Percentiles rank a stretch among this genome's conserved stretches.
Conservation (phyloP, 2,329 filamentous ascomycete species). For the Drechmeria coniospora region DNA sequence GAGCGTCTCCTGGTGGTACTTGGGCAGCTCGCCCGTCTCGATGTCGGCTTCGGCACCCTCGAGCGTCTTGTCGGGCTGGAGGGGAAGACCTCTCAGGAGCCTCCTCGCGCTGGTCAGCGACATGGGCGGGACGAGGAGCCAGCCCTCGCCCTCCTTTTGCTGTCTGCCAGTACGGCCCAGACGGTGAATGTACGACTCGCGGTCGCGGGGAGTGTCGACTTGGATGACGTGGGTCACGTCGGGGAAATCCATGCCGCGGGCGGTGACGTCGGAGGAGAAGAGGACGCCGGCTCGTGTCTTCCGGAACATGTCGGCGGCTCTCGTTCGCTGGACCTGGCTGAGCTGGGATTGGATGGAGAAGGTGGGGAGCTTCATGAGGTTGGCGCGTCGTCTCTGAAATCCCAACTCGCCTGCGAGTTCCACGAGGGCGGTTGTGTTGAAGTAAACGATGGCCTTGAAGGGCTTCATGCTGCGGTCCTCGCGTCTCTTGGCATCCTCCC, state of each 20-base stretch:
- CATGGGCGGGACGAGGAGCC: constrained; percentile 43
- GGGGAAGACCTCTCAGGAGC: constrained; percentile 42
- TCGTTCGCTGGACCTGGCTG: constrained; percentile 52
- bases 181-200: constrained; percentile 63
- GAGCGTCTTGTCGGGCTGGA: constrained; percentile 38
- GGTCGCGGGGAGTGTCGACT: constrained; percentile 45
- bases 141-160: constrained; percentile 56
- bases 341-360: constrained; percentile 68
- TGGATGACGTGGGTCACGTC: constrained; percentile 69
- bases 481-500: constrained; percentile 32
- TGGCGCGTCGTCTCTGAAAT: constrained; percentile 22
- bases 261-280: constrained; percentile 66
- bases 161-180: constrained; percentile 65
- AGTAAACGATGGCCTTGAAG: constrained; percentile 95
- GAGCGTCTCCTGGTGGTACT: constrained; percentile 27
- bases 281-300: constrained; percentile 44
- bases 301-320: constrained; percentile 58
- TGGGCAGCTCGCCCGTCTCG: constrained; percentile 30
- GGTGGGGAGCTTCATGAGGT: constrained; percentile 19
- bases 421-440: constrained; percentile 63
- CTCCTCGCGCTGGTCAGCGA: constrained; percentile 33
- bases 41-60: constrained; percentile 36
- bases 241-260: constrained; percentile 73
- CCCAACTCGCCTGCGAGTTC: constrained; percentile 43
- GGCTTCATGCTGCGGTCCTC: constrained; percentile 31